A percentile compares a stretch with the other conserved stretches of the same genome.
Evolutionary conservation across 495 filamentous ascomycete species (phyloP).

Genomic region (Neohortaea acidophila): DNA sequence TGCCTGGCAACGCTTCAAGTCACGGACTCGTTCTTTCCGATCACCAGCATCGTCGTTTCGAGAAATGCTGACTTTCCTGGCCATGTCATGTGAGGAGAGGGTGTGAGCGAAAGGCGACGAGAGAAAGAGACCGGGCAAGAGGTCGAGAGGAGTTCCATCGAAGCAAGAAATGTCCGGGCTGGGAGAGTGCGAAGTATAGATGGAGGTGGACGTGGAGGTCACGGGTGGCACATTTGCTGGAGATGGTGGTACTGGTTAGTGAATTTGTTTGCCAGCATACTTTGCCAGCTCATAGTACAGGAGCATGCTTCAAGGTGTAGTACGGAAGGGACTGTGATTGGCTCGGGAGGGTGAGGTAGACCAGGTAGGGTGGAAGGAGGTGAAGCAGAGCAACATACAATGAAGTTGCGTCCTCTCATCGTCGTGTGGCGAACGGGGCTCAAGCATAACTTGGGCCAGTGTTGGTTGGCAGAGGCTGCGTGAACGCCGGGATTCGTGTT

Average conservation of each 20-base stretch:
- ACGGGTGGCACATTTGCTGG: slow-evolving; percentile 13
- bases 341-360: background rate
- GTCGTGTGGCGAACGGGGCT: slow-evolving; percentile 2
- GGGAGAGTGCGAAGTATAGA: slow-evolving; percentile 13
- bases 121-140: background rate
- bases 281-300: slow-evolving; percentile 17
- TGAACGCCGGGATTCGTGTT: too few species aligned
- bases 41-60: background rate
- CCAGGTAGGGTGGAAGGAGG: background rate
- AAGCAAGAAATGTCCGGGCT: slow-evolving; percentile 2
- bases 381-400: slow-evolving; percentile 13
- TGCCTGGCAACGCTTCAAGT: background rate
- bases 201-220: slow-evolving; percentile 8
- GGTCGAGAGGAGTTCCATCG: background rate
- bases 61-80: background rate
- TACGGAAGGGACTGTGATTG: slow-evolving; percentile 8
- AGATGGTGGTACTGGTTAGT: slow-evolving; percentile 15
- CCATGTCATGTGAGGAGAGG: slow-evolving; percentile 11
- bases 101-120: slow-evolving; percentile 4
- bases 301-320: background rate
- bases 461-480: too few species aligned
- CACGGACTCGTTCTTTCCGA: background rate
- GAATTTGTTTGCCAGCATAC: slow-evolving; percentile 11
- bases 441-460: slow-evolving; percentile 11
- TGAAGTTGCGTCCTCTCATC: background rate